Evolutionary conservation across 805 yeast species (phyloP).

Genomic region (Candida xiaguanensis): DNA sequence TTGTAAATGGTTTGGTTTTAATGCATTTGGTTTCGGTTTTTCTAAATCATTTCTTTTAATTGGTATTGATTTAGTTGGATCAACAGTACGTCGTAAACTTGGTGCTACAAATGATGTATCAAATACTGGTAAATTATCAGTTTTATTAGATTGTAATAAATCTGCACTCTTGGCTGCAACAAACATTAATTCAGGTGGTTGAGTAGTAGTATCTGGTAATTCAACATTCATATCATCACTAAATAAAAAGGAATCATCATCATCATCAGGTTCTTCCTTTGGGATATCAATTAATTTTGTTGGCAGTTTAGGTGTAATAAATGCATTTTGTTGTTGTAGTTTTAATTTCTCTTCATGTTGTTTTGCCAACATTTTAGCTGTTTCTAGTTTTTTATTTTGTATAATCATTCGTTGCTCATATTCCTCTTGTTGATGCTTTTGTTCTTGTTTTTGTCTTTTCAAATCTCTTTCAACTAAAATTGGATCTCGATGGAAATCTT

Average conservation of each 20-base stretch:
- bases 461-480: slow-evolving; percentile 26
- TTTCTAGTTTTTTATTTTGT: slow-evolving; percentile 1
- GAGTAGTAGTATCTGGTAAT: neutral
- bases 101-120: slow-evolving; percentile 50
- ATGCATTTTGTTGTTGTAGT: slow-evolving; percentile 5
- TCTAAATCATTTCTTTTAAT: slow-evolving; percentile 40
- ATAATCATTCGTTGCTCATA: slow-evolving; percentile 2
- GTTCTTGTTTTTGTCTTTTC: slow-evolving; percentile 12
- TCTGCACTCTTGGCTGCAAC: slow-evolving; percentile 67
- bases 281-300: neutral
- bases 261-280: slow-evolving; percentile 11
- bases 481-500: slow-evolving; percentile 36
- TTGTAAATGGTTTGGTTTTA: slow-evolving; percentile 5
- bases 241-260: slow-evolving; percentile 40
- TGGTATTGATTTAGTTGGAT: slow-evolving; percentile 66
- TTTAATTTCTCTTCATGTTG: slow-evolving; percentile 1
- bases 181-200: slow-evolving; percentile 29
- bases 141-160: slow-evolving; percentile 41
- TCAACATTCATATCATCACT: slow-evolving; percentile 36
- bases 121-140: slow-evolving; percentile 49
- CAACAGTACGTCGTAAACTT: slow-evolving; percentile 51
- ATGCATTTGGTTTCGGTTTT: neutral
- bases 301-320: slow-evolving; percentile 10
- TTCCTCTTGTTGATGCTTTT: slow-evolving; percentile 1
- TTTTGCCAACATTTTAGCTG: slow-evolving; percentile 2